Conservation (phyloP, 139 green algal species). For the Gonium pectorale region DNA sequence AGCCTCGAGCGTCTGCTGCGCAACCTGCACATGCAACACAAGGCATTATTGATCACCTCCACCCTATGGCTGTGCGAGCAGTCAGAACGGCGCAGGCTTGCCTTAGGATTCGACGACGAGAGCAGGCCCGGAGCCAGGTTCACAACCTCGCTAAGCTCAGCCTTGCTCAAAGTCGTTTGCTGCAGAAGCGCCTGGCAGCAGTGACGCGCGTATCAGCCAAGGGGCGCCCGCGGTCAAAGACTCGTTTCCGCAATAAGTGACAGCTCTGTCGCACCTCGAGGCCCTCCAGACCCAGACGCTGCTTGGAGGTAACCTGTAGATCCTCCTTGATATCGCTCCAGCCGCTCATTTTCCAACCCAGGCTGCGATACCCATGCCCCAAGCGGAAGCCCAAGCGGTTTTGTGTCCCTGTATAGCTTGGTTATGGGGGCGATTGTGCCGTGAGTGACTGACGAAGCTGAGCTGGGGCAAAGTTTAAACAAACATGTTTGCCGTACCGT, state of each 20-base stretch:
- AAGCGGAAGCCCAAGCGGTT: no score
- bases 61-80: no score
- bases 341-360: neutral
- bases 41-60: no score
- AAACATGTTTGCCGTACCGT: no score
- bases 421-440: no score
- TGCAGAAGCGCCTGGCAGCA: slow-evolving; percentile 27
- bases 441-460: no score
- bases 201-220: no score
- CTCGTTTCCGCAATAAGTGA: no score
- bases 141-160: slow-evolving; percentile 55
- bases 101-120: slow-evolving; percentile 63
- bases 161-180: neutral
- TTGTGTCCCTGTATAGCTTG: no score
- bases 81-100: slow-evolving; percentile 8
- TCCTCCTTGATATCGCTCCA: slow-evolving; percentile 41
- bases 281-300: slow-evolving; percentile 50
- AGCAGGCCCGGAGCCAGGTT: slow-evolving; percentile 52
- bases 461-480: no score
- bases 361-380: neutral
- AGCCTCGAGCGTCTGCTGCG: slow-evolving; percentile 49
- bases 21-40: slow-evolving; percentile 46
- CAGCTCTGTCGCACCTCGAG: slow-evolving; percentile 59
- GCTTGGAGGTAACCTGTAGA: slow-evolving; percentile 49
- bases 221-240: no score